Base-by-base conservation (phyloP, 2,329 filamentous ascomycete genomes). In the Didymella segeticola region DNA sequence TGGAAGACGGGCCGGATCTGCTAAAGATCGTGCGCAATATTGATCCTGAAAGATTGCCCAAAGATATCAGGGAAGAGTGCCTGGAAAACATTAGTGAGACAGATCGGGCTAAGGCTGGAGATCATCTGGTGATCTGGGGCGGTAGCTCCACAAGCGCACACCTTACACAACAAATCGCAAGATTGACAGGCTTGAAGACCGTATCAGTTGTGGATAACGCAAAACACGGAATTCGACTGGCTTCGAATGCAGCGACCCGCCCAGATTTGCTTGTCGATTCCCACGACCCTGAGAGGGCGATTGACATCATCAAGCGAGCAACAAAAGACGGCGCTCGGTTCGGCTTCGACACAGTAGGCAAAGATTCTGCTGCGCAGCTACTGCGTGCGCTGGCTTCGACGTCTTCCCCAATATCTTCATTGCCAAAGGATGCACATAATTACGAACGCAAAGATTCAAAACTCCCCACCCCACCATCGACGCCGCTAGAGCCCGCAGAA, bases 71-170 rank as follows among this genome's bases (percentile, higher is more conserved):
- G 2, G 68, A 79, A 4, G 89, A 91, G 67, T 87, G 86, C 50
- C 79, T 89, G n/a, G 69, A 79, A 0, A 80, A 81, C 0, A 83
- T 88, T 5, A 59, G 68, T 0, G 65, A 75, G 1, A 63, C 70
- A 0, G 86, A 89, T 57, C 77, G 86, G 8, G 82, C 86, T 1
- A 77, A 77, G 34, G 62, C 73, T 0, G 88, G 86, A 0, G 89
- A 92, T 55, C 91, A 87, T 83, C 74, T 92, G 31, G 85, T 84
- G 1, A 84, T 92, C 39, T 92, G 89, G 89, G 89, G 89, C 51
- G 89, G 71, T 7, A 90, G 87, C 1, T 89, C 87, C 0, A 90
- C 87, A 0, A 89, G 86, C 1, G 89, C 88, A 0, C 83, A 86
- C 58, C 78, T 89, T 6, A 79, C 83, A 0, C 80, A 88, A 3